A percentile compares a stretch with the other conserved stretches of the same genome.
These are phyloP conservation scores for Mycena capillaripes DNA, from an alignment of 768 basidiomycete species.

Conservation along the genomic window DNA sequence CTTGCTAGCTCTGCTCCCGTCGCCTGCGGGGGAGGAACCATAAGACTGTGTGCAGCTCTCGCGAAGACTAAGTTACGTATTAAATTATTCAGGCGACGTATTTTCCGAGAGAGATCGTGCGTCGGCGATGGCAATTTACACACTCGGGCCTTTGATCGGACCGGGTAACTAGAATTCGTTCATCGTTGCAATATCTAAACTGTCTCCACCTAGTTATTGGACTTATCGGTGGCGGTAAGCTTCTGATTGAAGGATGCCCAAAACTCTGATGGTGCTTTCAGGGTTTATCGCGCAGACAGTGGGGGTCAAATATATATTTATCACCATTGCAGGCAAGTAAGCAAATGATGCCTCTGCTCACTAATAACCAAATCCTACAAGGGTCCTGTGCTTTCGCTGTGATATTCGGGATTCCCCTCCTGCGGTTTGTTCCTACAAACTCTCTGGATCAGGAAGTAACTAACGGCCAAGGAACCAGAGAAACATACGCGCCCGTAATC, in stretches of 20 bases:
- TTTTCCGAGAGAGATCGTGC: background rate
- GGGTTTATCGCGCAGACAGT: background rate
- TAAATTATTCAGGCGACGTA: background rate
- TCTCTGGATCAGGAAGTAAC: background rate
- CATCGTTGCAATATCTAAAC: background rate
- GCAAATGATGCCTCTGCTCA: background rate
- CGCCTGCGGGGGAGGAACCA: background rate
- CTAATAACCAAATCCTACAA: background rate
- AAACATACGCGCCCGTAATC: constrained; percentile 72
- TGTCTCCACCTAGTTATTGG: background rate
- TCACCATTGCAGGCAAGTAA: background rate
- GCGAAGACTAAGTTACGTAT: background rate
- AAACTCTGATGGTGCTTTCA: background rate
- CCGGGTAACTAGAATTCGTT: background rate
- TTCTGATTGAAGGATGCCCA: background rate
- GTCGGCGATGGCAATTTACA: background rate
- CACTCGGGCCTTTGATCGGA: background rate
- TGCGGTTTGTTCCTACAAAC: background rate
- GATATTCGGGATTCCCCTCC: background rate
- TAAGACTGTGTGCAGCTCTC: background rate
- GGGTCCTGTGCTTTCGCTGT: background rate
- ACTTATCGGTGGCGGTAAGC: background rate
- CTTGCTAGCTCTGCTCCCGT: background rate
- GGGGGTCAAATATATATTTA: background rate
- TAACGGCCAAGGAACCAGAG: constrained; percentile 38